Conservation (phyloP, 2,329 filamentous ascomycete species). For the Simplicillium aogashimaense region DNA sequence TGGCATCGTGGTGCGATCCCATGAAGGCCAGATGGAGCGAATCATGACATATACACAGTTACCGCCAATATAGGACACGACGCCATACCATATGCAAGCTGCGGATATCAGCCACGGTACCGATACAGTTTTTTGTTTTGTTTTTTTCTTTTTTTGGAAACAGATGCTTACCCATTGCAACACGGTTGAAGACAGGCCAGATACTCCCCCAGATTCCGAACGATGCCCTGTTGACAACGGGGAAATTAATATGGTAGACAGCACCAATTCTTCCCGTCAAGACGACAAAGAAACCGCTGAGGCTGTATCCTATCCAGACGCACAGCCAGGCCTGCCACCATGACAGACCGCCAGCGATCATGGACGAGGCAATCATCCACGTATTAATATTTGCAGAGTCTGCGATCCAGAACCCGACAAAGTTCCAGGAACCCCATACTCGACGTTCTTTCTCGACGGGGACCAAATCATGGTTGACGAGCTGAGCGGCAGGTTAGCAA, state of each 20-base stretch:
- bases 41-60: conserved; percentile 87
- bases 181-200: conserved; percentile 83
- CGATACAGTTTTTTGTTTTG: no score
- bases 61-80: conserved; percentile 77
- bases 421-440: conserved; percentile 82
- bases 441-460: conserved; percentile 69
- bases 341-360: conserved; percentile 67
- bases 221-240: conserved; percentile 65
- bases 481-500: conserved; percentile 24
- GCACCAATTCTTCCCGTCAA: conserved; percentile 76
- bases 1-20: conserved; percentile 48
- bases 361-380: conserved; percentile 86
- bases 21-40: conserved; percentile 66
- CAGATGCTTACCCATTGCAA: conserved; percentile 62
- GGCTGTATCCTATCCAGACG: conserved; percentile 76
- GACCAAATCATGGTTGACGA: conserved; percentile 77
- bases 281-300: conserved; percentile 67
- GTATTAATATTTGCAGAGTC: conserved; percentile 86
- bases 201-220: conserved; percentile 86
- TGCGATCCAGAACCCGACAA: conserved; percentile 78
- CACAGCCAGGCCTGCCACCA: conserved; percentile 93
- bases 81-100: conserved; percentile 81
- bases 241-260: conserved; percentile 82
- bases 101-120: neutral
- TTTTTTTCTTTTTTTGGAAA: no score